Base-by-base conservation (phyloP, 2,329 filamentous ascomycete species). In the Alternaria sp. region DNA sequence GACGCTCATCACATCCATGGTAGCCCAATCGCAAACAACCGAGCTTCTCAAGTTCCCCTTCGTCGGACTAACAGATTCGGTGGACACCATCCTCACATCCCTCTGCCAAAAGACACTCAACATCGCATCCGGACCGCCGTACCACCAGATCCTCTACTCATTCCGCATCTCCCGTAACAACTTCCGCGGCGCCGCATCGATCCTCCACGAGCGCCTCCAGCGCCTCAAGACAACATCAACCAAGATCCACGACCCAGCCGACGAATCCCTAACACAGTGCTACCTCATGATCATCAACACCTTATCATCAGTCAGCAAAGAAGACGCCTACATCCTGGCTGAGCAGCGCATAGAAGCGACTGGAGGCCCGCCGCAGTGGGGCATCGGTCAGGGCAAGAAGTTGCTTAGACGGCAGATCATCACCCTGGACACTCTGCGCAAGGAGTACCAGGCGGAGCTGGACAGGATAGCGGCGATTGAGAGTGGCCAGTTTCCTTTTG, bases 241-340 rank as follows among this genome's bases (percentile, higher is more conserved):
- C 21, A 76, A 77, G 65, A 63, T 79, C 64, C 71, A 81, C 75
- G 69, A 77, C 62, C 81, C 83, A 2, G 82, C 85, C 50, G 86
- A 87, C 65, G 85, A 86, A 62, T 84, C 84, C 40, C 75, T 89
- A 30, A 89, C 90, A 50, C 88, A 91, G 70, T 91, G 93, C 74
- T 96, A 97, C 73, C 83, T 98, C n/a, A 86, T 93, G 65, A 87
- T 99, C 47, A 97, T 99, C 82, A 99, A 99, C 77, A 90, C 93
- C 1, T 84, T 99, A 64, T 93, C 91, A 69, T 97, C 93, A 67
- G 93, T 97, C 44, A 89, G 92, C 52, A 84, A 89, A 61, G 88
- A 92, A 66, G 91, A 97, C 74, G 91, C 90, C 1, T 99, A 96
- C 87, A 88, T 97, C n/a, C 81, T 89, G 19, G 85, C 86, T 17